These are phyloP conservation scores for Grosmannia penicillata DNA, from an alignment of 2,329 filamentous ascomycete genomes.

Conservation along the genomic window DNA sequence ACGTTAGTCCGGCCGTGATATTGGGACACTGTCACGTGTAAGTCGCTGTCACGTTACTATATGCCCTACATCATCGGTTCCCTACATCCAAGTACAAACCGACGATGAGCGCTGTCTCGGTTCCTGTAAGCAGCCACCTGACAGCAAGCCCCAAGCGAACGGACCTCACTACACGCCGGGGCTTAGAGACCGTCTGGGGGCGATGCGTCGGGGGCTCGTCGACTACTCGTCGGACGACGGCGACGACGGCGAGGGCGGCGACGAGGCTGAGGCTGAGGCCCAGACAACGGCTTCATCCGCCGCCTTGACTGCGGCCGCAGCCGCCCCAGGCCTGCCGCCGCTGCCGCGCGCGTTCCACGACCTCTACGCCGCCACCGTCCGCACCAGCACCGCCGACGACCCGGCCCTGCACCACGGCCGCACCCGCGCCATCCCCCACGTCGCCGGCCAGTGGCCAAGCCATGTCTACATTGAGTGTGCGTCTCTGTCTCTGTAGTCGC, in stretches of 20 bases:
- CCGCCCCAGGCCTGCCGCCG: slow-evolving; percentile 41
- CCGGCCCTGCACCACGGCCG: slow-evolving; percentile 75
- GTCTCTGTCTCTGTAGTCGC: slow-evolving; percentile 12
- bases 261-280: not conserved
- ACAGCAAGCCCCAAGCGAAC: no score
- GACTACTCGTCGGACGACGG: slow-evolving; percentile 21
- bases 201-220: no score
- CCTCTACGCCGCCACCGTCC: slow-evolving; percentile 71
- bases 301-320: not conserved
- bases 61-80: no score
- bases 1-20: no score
- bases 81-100: no score
- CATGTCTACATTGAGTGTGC: slow-evolving; percentile 90
- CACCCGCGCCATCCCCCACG: slow-evolving; percentile 67
- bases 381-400: slow-evolving; percentile 66
- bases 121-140: no score
- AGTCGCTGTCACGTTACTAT: no score
- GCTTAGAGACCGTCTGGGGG: no score
- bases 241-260: slow-evolving; percentile 6
- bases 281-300: not conserved
- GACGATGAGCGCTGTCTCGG: no score
- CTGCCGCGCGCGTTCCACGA: slow-evolving; percentile 73
- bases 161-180: no score
- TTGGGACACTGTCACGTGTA: no score
- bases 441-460: slow-evolving; percentile 81